Percentiles rank a stretch among this genome's conserved stretches.
These are phyloP conservation scores for Chaetomium cochliodes DNA, from an alignment of 495 filamentous ascomycete genomes.

Conservation along the genomic window DNA sequence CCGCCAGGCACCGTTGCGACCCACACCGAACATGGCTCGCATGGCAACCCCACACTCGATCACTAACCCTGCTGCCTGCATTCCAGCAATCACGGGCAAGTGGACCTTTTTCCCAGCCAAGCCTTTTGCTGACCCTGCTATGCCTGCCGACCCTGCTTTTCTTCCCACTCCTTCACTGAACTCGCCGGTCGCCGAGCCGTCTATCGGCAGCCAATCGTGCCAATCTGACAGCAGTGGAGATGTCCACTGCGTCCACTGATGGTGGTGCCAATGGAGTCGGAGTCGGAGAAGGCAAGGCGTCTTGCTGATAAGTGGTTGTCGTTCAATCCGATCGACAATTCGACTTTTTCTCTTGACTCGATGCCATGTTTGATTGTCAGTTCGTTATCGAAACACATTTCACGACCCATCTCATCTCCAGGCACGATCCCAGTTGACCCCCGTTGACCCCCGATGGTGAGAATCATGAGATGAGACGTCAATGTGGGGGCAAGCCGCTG, in stretches of 20 bases:
- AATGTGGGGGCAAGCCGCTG: constrained; percentile 3
- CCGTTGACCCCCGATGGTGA: not conserved
- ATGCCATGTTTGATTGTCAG: not conserved
- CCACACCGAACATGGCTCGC: not conserved
- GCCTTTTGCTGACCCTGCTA: not conserved
- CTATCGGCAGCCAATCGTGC: constrained; percentile 2
- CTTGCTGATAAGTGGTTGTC: constrained; percentile 8
- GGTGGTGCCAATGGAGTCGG: not conserved
- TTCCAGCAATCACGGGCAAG: too few relatives aligned
- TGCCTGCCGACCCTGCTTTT: not conserved
- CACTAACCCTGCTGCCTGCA: too few relatives aligned
- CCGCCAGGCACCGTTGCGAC: not conserved
- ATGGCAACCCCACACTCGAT: not conserved
- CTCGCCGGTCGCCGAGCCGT: not conserved
- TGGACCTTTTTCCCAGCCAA: not conserved
- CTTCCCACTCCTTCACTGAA: not conserved
- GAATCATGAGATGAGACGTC: constrained; percentile 7
- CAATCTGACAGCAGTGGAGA: not conserved
- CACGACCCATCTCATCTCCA: not conserved
- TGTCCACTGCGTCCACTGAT: not conserved
- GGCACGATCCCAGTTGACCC: not conserved
- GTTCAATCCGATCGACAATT: not conserved
- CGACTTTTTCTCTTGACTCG: not conserved
- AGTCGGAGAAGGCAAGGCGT: not conserved
- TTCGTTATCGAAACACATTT: not conserved